Percentiles rank a stretch among this genome's conserved stretches.
These are phyloP conservation scores for Ganoderma sinense DNA, from an alignment of 1,284 basidiomycete genomes.

Conservation along the genomic window DNA sequence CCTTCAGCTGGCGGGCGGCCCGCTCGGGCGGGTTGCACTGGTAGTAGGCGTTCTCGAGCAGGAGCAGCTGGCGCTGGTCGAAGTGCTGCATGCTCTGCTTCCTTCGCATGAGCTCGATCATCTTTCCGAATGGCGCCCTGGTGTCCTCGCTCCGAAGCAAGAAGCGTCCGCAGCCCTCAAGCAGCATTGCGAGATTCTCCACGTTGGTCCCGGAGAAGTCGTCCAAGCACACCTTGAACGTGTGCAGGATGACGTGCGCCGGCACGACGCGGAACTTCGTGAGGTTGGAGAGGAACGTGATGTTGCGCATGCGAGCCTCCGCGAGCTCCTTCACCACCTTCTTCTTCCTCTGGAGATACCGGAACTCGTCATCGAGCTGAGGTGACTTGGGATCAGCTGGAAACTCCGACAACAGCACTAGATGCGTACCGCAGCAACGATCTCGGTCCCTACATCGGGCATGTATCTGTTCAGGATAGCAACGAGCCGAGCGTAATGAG, in stretches of 20 bases:
- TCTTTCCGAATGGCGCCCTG: constrained; percentile 81
- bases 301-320: constrained; percentile 88
- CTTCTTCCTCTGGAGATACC: constrained; percentile 95
- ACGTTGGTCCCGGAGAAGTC: constrained; percentile 94
- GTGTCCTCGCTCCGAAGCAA: constrained; percentile 91
- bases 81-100: constrained; percentile 95
- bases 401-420: neutral
- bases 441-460: constrained; percentile 89
- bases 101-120: constrained; percentile 93
- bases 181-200: constrained; percentile 90
- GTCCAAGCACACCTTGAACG: constrained; percentile 96
- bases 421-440: constrained; percentile 77
- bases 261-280: constrained; percentile 97
- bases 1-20: constrained; percentile 83
- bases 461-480: constrained; percentile 92
- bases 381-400: neutral
- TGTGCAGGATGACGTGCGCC: constrained; percentile 91
- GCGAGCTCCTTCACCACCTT: constrained; percentile 90
- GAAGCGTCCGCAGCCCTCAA: constrained; percentile 96
- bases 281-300: constrained; percentile 88
- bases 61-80: constrained; percentile 87
- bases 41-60: constrained; percentile 99
- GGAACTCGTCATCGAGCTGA: constrained; percentile 96
- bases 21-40: constrained; percentile 99
- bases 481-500: constrained; percentile 92